Evolutionary conservation across 768 basidiomycete species (phyloP).

Genomic region (Gloeostereum incarnatum): DNA sequence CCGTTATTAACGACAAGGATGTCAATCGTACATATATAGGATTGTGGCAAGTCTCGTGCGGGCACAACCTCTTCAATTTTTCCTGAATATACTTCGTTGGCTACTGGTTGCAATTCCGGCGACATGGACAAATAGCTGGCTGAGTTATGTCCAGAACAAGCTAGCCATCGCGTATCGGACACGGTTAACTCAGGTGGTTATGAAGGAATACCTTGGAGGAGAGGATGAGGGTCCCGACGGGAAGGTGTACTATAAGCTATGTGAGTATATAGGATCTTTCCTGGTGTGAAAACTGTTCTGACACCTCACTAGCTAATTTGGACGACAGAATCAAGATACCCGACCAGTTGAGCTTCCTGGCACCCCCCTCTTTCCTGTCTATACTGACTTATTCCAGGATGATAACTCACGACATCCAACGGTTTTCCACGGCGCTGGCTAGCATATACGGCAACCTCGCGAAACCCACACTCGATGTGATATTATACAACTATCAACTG

Average conservation of each 20-base stretch:
- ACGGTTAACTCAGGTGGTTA: constrained; percentile 73
- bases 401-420: constrained; percentile 94
- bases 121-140: constrained; percentile 88
- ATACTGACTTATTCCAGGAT: constrained; percentile 53
- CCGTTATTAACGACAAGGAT: constrained; percentile 2
- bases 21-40: constrained; percentile 30
- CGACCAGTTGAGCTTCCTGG: constrained; percentile 51
- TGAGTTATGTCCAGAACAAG: constrained; percentile 91
- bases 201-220: constrained; percentile 78
- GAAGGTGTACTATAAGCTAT: constrained; percentile 91
- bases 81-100: constrained; percentile 84
- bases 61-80: constrained; percentile 69
- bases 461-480: constrained; percentile 87
- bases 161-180: constrained; percentile 84
- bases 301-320: constrained; percentile 61
- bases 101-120: constrained; percentile 87
- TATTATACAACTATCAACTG: constrained; percentile 93
- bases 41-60: constrained; percentile 95
- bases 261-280: constrained; percentile 27
- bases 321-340: constrained; percentile 96
- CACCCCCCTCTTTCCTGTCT: constrained; percentile 3
- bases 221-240: constrained; percentile 54
- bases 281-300: neutral
- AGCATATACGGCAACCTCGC: constrained; percentile 93
- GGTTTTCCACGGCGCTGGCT: constrained; percentile 83